Conservation (phyloP, 2,329 filamentous ascomycete species). For the Allantophomopsis cytisporea region DNA sequence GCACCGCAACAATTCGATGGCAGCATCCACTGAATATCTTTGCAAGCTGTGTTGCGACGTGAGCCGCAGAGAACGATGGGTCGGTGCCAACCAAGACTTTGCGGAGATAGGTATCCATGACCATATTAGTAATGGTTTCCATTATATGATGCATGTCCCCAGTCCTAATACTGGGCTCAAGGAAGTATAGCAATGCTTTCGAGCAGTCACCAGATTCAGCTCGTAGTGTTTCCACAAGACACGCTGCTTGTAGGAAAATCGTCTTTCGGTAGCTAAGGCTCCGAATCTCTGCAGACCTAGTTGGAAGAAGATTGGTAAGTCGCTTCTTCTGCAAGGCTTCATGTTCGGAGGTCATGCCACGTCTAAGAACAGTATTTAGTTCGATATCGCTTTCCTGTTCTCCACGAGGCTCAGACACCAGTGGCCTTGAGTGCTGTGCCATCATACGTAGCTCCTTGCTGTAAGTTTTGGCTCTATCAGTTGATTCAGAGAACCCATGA, state of each 20-base stretch:
- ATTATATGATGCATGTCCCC: constrained; percentile 50
- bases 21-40: constrained; percentile 80
- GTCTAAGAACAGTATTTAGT: constrained; percentile 80
- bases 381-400: constrained; percentile 96
- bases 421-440: constrained; percentile 73
- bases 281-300: constrained; percentile 66
- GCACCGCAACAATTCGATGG: constrained; percentile 83
- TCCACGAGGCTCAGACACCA: constrained; percentile 78
- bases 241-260: constrained; percentile 83
- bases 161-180: constrained; percentile 72
- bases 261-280: constrained; percentile 77
- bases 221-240: constrained; percentile 78
- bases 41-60: constrained; percentile 78
- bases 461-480: constrained; percentile 59
- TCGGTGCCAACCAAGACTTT: constrained; percentile 60
- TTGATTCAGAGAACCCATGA: constrained; percentile 73
- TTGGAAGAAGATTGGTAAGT: constrained; percentile 60
- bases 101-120: constrained; percentile 66
- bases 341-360: constrained; percentile 71
- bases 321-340: constrained; percentile 69
- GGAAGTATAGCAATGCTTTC: constrained; percentile 78
- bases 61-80: constrained; percentile 77
- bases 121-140: constrained; percentile 50
- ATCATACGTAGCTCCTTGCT: constrained; percentile 68
- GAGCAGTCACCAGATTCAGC: constrained; percentile 83